Evolutionary conservation across 129 eudicot genomes (phyloP).

Genomic region (Deinandra increscens): DNA sequence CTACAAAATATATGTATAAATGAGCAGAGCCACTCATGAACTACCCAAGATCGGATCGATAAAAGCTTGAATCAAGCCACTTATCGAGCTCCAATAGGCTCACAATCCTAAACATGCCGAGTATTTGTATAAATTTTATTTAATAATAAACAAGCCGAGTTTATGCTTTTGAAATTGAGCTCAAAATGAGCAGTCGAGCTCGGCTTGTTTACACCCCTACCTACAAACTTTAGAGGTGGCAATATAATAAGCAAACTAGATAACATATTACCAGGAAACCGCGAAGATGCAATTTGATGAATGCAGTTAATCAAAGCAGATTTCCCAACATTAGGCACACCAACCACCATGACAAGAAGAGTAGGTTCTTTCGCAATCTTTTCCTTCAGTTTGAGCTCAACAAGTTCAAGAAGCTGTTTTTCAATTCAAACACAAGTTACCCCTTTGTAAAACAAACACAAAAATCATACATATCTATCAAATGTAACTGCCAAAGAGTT

Average conservation of each 20-base stretch:
- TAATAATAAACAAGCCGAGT: too few species aligned
- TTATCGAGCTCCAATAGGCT: too few species aligned
- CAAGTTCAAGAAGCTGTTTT: constrained; percentile 79
- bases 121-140: too few species aligned
- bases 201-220: too few species aligned
- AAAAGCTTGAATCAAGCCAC: too few species aligned
- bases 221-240: too few species aligned
- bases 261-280: constrained; percentile 72
- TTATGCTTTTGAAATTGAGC: too few species aligned
- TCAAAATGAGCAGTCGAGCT: too few species aligned
- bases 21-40: background rate
- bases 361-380: constrained; percentile 83
- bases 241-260: background rate
- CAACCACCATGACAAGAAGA: constrained; percentile 93
- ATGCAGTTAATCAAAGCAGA: constrained; percentile 91
- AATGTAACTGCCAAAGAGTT: background rate
- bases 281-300: constrained; percentile 82
- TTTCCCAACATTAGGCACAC: constrained; percentile 99
- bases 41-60: too few species aligned
- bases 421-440: constrained; percentile 27
- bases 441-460: constrained; percentile 8
- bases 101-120: too few species aligned
- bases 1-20: background rate
- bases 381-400: constrained; percentile 85
- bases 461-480: background rate